Evolutionary conservation across 2,329 filamentous ascomycete species (phyloP).

Genomic region (Aschersonia sp.): DNA sequence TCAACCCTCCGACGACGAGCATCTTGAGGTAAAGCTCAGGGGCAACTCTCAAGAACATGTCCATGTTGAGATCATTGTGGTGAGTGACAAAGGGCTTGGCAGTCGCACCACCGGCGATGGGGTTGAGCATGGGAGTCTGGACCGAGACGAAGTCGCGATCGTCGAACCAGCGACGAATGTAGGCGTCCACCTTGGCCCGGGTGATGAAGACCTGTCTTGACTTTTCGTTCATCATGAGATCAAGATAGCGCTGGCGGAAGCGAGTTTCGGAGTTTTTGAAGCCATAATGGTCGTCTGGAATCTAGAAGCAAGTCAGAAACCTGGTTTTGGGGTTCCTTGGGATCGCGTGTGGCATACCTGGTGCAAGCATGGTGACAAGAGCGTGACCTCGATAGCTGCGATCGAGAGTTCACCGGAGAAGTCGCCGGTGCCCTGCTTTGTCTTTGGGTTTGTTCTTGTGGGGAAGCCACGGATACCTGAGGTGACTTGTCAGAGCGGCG

Average conservation of each 20-base stretch:
- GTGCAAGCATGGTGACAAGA: slow-evolving; percentile 84
- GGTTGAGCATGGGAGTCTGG: slow-evolving; percentile 95
- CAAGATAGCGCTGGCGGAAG: slow-evolving; percentile 84
- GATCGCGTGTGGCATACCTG: slow-evolving; percentile 17
- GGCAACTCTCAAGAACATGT: slow-evolving; percentile 88
- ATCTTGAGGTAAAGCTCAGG: slow-evolving; percentile 97
- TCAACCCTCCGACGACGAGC: slow-evolving; percentile 81
- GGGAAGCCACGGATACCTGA: slow-evolving; percentile 15
- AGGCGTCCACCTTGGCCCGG: slow-evolving; percentile 75
- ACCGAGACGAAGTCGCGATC: slow-evolving; percentile 82
- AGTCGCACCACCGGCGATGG: slow-evolving; percentile 88
- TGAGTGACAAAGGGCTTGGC: slow-evolving; percentile 87
- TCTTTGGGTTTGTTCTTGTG: slow-evolving; percentile 70
- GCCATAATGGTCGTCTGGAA: slow-evolving; percentile 77
- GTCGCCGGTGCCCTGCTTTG: slow-evolving; percentile 60
- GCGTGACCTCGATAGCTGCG: slow-evolving; percentile 72
- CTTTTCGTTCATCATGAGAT: slow-evolving; percentile 90
- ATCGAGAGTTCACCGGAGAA: slow-evolving; percentile 71
- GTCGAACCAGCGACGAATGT: slow-evolving; percentile 81
- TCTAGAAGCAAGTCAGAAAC: slow-evolving; percentile 7
- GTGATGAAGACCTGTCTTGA: slow-evolving; percentile 74
- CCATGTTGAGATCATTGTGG: slow-evolving; percentile 91
- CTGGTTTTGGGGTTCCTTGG: neutral
- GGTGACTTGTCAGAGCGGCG: neutral
- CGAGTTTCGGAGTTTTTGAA: slow-evolving; percentile 93